Base-by-base conservation (phyloP, 495 filamentous ascomycete genomes). In the Sphaerosporella brunnea region DNA sequence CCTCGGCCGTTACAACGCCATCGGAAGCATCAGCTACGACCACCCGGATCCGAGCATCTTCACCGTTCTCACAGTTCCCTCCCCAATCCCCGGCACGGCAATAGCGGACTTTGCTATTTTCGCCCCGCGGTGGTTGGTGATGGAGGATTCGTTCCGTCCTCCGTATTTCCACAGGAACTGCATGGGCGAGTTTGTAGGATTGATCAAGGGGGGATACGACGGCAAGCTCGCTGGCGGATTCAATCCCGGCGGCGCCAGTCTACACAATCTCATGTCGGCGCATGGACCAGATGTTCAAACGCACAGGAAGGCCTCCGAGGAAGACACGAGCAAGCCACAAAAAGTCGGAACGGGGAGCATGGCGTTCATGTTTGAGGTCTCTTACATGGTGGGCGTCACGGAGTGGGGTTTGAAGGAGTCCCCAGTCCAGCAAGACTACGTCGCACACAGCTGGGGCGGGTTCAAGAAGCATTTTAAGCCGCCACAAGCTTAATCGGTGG, bases 101-200 rank as follows among this genome's bases (percentile, higher is more conserved):
- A 65, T 86, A 39, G 79, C 77, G 7, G 82, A 87, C 63, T 84
- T 87, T 53, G 79, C 82, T 49, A 77, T 83, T 50, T 84, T 86
- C 66, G 76, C 81, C 30, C 80, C 82, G 3, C 73, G 82, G 49
- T 88, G 82, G 82, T 67, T 80, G 0, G 80, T 84, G 0, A 68
- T 65, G 2, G 78, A 83, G 61, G 68, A 78, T 56, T 85, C 82
- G 10, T 86, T 82, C 69, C 73, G 80, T 21, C 80, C 80, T 28
- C 82, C 82, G 0, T 86, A 74, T 72, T 86, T 80, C 59, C 82
- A 87, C 63, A 72, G 82, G 47, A 88, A 79, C 61, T 73, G 68
- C 44, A 92, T 92, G 84, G 81, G 77, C 50, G 80, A 80, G 62
- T 80, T 79, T 68, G 81, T 82, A 75, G 77, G 77, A 21, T 66